phyloP scores from a whole-genome alignment of 352 stramenopile genomes.

The Phytophthora meadii region DNA sequence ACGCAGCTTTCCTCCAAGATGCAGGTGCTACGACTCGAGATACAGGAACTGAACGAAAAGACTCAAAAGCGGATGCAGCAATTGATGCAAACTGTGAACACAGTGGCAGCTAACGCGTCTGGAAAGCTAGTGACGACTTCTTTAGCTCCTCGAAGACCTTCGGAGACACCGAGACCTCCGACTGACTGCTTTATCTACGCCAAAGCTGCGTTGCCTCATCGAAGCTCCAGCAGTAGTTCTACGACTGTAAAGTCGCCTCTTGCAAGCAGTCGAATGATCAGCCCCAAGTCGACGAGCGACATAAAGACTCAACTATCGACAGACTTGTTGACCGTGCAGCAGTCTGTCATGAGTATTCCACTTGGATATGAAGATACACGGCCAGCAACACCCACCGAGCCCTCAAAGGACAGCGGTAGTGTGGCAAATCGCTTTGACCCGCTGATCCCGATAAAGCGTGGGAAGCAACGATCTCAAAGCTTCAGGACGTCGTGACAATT shows the following conservation, averaged over 20 bases:
- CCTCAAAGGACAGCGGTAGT: background rate
- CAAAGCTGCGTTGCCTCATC: conserved; percentile 46
- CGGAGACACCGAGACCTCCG: too few relatives aligned
- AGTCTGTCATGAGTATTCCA: conserved; percentile 34
- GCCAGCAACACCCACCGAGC: background rate
- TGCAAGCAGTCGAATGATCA: conserved; percentile 7
- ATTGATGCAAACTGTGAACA: conserved; percentile 30
- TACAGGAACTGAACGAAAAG: conserved; percentile 43
- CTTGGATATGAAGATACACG: conserved; percentile 30
- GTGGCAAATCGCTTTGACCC: background rate
- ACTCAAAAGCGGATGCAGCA: conserved; percentile 41
- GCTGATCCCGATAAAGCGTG: conserved; percentile 3
- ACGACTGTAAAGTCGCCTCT: conserved; percentile 15
- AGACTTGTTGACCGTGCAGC: conserved; percentile 36
- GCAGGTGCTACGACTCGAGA: conserved; percentile 50
- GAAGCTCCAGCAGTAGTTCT: conserved; percentile 4
- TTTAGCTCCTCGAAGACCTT: conserved; percentile 12
- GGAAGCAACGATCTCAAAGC: conserved; percentile 7
- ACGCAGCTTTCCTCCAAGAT: conserved; percentile 51
- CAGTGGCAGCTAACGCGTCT: background rate
- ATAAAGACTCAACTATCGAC: conserved; percentile 13
- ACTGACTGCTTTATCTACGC: conserved; percentile 58
- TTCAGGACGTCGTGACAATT: conserved; percentile 6
- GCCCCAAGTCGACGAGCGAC: background rate
- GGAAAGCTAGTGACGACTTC: conserved; percentile 7